Conservation (phyloP, 139 green algal species). For the Dunaliella primolecta region DNA sequence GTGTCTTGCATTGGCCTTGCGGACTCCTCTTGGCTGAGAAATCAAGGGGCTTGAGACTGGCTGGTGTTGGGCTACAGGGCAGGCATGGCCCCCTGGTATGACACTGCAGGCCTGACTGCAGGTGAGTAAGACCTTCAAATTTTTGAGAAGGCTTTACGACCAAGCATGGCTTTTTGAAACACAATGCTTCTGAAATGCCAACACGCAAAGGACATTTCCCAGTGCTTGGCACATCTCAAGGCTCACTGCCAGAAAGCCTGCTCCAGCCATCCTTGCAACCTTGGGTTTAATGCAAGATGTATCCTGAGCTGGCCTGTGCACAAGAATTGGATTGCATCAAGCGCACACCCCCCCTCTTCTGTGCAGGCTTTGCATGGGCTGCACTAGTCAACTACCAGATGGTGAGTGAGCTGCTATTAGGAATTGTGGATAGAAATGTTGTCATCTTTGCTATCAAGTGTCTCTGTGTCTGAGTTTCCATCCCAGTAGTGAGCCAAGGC, state of each 20-base stretch:
- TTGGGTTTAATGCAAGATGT: not conserved
- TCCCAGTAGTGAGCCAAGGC: too few relatives aligned
- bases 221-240: too few relatives aligned
- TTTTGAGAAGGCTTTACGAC: not conserved
- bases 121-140: not conserved
- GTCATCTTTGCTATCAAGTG: too few relatives aligned
- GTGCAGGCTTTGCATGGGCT: constrained; percentile 2
- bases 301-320: not conserved
- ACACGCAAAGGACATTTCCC: not conserved
- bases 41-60: too few relatives aligned
- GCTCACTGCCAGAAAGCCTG: too few relatives aligned
- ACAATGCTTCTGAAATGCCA: not conserved
- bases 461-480: too few relatives aligned
- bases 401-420: too few relatives aligned
- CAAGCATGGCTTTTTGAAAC: not conserved
- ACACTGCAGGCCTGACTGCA: not conserved
- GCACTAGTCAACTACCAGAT: constrained; percentile 5
- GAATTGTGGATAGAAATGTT: too few relatives aligned
- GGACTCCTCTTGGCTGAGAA: too few relatives aligned
- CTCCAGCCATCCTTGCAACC: too few relatives aligned
- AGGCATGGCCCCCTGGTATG: not conserved
- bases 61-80: not conserved
- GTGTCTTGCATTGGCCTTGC: too few relatives aligned
- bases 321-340: too few relatives aligned
- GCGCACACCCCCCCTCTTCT: not conserved